Evolutionary conservation across 371 early-diverging fungal genomes (phyloP), one percentile per base, ranked within the genome.

Genomic region (Mucor mucedo): DNA sequence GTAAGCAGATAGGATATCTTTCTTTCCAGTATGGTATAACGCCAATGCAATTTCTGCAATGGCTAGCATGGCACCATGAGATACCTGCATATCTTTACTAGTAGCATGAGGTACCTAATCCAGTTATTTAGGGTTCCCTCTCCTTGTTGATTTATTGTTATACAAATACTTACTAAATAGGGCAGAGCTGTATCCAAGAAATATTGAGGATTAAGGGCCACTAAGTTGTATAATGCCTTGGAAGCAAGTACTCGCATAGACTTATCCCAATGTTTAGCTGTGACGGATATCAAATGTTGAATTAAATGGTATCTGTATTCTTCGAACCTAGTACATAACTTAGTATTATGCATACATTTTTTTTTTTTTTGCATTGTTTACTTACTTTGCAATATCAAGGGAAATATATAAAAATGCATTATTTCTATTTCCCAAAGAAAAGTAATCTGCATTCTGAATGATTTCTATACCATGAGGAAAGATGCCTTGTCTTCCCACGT

Each of bases 401-500:
- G 87, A 86, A 4, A 93, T 87, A 5, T 81, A 80, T 48, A 91
- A 65, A 62, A 85, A 95, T 0, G 93, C 84, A 58, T 83, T 87
- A 63, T 69, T 84, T 44, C 92, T 82, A 65, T 93, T 95, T 44
- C 98, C 96, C 0, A 98, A 83, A 0, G 91, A 79, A 69, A 94
- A 96, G 72, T 93, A 98, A 68, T 98, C 98, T 0, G 95, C 95
- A 16, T 86, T 72, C 42, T 92, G 92, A 42, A 98, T 85, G 52
- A 98, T 88, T 1, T 92, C 88, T 50, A 98, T 95, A 0, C 98
- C 98, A 70, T 93, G 86, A n/a, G 97, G 95, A 58, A 97, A 95
- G 42, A 91, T 80, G n/a, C 88, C 95, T 79, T 92, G 87, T 64
- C 99, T 81, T 7, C 99, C 99, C 29, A 95, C 98, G 62, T 93